A percentile compares a stretch with the other conserved stretches of the same genome.
Evolutionary conservation across 768 basidiomycete species (phyloP).

Genomic region (Leucocoprinus birnbaumii): DNA sequence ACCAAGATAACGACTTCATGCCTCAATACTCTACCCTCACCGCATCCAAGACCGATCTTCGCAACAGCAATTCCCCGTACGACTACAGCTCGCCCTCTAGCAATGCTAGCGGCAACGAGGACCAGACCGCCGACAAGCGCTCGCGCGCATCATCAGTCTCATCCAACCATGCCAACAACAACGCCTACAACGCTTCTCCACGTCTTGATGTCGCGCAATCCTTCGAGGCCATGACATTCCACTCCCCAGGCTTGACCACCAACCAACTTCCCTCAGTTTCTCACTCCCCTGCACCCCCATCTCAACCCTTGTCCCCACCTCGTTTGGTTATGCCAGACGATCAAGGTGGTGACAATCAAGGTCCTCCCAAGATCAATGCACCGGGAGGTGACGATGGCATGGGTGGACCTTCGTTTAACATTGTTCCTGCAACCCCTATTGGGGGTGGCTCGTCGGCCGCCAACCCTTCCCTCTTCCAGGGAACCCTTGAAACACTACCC

Average conservation of each 20-base stretch:
- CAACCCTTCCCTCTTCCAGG: slow-evolving; percentile 46
- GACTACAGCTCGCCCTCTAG: slow-evolving; percentile 67
- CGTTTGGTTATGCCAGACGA: slow-evolving; percentile 51
- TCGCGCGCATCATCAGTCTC: slow-evolving; percentile 69
- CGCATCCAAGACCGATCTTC: slow-evolving; percentile 18
- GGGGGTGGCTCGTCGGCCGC: slow-evolving; percentile 52
- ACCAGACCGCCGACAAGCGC: slow-evolving; percentile 40
- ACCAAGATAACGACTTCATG: slow-evolving; percentile 50
- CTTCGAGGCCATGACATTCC: slow-evolving; percentile 63
- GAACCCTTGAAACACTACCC: slow-evolving; percentile 44
- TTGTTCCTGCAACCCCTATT: slow-evolving; percentile 83
- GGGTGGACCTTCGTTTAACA: slow-evolving; percentile 64
- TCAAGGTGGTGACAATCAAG: slow-evolving; percentile 15
- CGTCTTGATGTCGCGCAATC: slow-evolving; percentile 54
- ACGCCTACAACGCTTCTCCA: slow-evolving; percentile 44
- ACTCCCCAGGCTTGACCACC: slow-evolving; percentile 58
- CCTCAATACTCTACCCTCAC: slow-evolving; percentile 22
- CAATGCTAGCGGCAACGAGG: slow-evolving; percentile 41
- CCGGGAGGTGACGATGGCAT: slow-evolving; percentile 35
- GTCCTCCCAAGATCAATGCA: slow-evolving; percentile 37
- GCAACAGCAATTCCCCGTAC: slow-evolving; percentile 35
- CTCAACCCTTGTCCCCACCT: slow-evolving; percentile 66
- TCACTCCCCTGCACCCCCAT: slow-evolving; percentile 17
- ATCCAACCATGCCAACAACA: slow-evolving; percentile 44
- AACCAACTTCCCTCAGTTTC: slow-evolving; percentile 40